Evolutionary conservation across 768 basidiomycete species (phyloP).

Genomic region (Mycena galopus): DNA sequence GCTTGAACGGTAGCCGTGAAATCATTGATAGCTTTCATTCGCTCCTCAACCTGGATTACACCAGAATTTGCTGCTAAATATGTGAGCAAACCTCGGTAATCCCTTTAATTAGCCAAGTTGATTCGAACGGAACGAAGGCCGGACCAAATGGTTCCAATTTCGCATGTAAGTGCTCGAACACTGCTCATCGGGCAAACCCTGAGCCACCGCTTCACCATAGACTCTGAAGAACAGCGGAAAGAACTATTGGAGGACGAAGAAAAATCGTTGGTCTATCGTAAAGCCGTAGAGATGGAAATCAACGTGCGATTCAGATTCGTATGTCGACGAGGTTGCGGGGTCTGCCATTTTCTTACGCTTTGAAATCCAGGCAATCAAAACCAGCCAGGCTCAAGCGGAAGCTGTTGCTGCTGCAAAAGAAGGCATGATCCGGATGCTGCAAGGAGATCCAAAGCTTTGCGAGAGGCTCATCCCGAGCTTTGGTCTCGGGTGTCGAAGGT

Average conservation of each 20-base stretch:
- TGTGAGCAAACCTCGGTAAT: neutral
- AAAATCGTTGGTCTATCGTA: slow-evolving; percentile 58
- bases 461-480: slow-evolving; percentile 5
- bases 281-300: slow-evolving; percentile 49
- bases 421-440: slow-evolving; percentile 7
- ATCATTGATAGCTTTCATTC: slow-evolving; percentile 50
- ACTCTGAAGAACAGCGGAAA: slow-evolving; percentile 55
- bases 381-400: slow-evolving; percentile 1
- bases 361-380: slow-evolving; percentile 31
- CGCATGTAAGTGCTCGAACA: slow-evolving; percentile 1
- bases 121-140: neutral
- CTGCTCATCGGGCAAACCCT: slow-evolving; percentile 3
- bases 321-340: neutral
- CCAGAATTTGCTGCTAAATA: slow-evolving; percentile 28
- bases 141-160: slow-evolving; percentile 18
- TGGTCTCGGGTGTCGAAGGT: slow-evolving; percentile 5
- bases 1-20: slow-evolving; percentile 39
- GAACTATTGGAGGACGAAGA: slow-evolving; percentile 52
- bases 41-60: slow-evolving; percentile 49
- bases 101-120: neutral
- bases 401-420: slow-evolving; percentile 1
- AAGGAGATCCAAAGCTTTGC: slow-evolving; percentile 6
- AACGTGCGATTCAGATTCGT: slow-evolving; percentile 3
- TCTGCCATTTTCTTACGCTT: slow-evolving; percentile 13
- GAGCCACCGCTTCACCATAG: slow-evolving; percentile 33